Percentiles rank a stretch among this genome's conserved stretches.
phyloP scores from a whole-genome alignment of 768 basidiomycete species.

The Collybiopsis confluens region DNA sequence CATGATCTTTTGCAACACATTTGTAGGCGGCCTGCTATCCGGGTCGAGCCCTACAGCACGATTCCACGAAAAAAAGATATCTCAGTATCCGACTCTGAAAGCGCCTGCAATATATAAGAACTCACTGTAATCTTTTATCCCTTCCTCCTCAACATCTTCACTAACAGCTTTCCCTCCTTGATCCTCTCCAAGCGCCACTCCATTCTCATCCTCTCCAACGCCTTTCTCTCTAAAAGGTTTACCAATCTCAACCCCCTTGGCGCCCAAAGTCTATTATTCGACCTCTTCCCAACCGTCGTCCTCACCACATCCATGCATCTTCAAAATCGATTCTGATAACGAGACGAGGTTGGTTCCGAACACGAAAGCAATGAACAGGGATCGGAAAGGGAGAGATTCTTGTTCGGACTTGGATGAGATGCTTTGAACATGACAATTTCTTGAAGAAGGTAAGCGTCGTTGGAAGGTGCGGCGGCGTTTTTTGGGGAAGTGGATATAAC shows the following conservation, averaged over 20 bases:
- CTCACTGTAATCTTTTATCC: slow-evolving; percentile 9
- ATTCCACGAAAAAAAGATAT: neutral
- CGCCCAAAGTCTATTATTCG: slow-evolving; percentile 40
- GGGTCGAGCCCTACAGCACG: slow-evolving; percentile 41
- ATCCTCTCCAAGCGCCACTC: slow-evolving; percentile 23
- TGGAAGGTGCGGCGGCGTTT: slow-evolving; percentile 6
- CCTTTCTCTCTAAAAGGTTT: slow-evolving; percentile 10
- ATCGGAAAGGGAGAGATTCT: slow-evolving; percentile 25
- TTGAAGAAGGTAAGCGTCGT: slow-evolving; percentile 33
- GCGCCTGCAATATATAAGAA: neutral
- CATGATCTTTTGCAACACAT: slow-evolving; percentile 35
- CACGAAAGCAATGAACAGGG: slow-evolving; percentile 48
- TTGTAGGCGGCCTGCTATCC: slow-evolving; percentile 44
- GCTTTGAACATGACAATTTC: slow-evolving; percentile 23
- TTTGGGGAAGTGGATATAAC: neutral
- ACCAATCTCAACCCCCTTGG: slow-evolving; percentile 38
- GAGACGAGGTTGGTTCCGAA: slow-evolving; percentile 41
- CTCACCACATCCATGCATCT: slow-evolving; percentile 31
- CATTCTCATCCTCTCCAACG: slow-evolving; percentile 20
- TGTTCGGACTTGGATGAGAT: slow-evolving; percentile 12
- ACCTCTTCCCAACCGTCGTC: slow-evolving; percentile 33
- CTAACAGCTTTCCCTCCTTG: slow-evolving; percentile 8
- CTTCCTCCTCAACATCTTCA: slow-evolving; percentile 11
- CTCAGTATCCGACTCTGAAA: neutral
- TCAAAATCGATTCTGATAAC: slow-evolving; percentile 31